Conservation (phyloP, 2,329 filamentous ascomycete species). For the Monilinia aucupariae region DNA sequence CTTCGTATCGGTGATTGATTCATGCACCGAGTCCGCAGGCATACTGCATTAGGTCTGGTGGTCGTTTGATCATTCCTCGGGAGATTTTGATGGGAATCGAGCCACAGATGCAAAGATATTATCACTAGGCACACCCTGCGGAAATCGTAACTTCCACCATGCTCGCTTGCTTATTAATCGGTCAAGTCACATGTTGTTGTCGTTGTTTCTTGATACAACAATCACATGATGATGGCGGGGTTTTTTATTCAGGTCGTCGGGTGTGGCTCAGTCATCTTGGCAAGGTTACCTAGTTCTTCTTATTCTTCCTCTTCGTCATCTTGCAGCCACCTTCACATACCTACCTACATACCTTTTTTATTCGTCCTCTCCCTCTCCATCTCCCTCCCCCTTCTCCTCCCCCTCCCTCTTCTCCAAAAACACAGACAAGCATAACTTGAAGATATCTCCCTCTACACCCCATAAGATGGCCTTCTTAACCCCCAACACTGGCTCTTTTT, state of each 20-base stretch:
- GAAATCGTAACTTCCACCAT: background rate
- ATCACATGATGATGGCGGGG: conserved; percentile 12
- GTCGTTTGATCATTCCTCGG: background rate
- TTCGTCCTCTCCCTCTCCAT: background rate
- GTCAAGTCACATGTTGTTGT: background rate
- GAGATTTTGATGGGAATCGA: conserved; percentile 2
- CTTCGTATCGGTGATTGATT: background rate
- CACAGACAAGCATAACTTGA: background rate
- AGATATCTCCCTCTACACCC: background rate
- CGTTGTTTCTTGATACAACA: background rate
- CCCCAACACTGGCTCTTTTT: conserved; percentile 26
- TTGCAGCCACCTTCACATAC: background rate
- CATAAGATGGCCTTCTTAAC: conserved; percentile 23
- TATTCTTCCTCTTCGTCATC: background rate
- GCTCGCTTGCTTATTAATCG: rapidly evolving
- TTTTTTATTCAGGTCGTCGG: conserved; percentile 10
- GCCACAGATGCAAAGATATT: conserved; percentile 2
- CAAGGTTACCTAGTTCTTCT: background rate
- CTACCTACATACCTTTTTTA: background rate
- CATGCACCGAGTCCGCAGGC: background rate
- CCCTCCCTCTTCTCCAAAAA: background rate
- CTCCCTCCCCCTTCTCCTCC: background rate
- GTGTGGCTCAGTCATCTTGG: conserved; percentile 12
- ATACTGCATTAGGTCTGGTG: too few relatives aligned
- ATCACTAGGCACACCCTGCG: background rate